Evolutionary conservation across 495 filamentous ascomycete species (phyloP), one percentile per base, ranked within the genome.

Genomic region (Gamarada debralockiae): DNA sequence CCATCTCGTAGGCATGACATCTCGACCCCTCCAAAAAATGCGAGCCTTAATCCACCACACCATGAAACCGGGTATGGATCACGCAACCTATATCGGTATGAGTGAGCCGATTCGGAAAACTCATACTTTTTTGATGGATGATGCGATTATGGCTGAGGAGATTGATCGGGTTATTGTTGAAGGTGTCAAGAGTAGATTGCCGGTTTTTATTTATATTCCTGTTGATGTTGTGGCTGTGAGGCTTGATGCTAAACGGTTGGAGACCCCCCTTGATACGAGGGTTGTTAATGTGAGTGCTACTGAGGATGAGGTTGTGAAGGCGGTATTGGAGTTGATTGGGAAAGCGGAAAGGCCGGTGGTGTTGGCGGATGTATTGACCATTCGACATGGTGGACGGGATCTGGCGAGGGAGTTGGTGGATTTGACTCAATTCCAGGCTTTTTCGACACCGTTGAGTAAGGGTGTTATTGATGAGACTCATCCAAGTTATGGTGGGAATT

Each of bases 1-100:
- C 21, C 83, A 87, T 53, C 82, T 85, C 50, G 83, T 86, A 39
- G 83, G 83, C 50, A 80, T 81, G 52, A 79, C 18, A 7, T 39
- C 37, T 39, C 37, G 37, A 4, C 37, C 5, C n/a, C 4, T 39
- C 18, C 53, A 51, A 29, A 51, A 56, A 27, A 23, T 6, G 3
- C 13, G 49, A 17, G 9, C 24, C 4, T n/a, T 57, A 20, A 50
- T 57, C 7, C 55, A 57, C 46, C 55, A 57, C 21, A 52, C 48
- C 3, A 29, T 57, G 41, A 29, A 48, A 17, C 48, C 48, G 12
- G 27, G 29, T n/a, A 50, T 50, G 53, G 53, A 56, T 21, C 58
- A 57, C 36, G 68, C 61, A 15, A 69, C 68, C 59, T 75, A 68
- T 53, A 47, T 62, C n/a, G 60, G 63, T n/a, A 74, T 75, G 60